These are phyloP conservation scores for Taxawa tesnikishii DNA, from an alignment of 2,329 filamentous ascomycete genomes.

Conservation along the genomic window DNA sequence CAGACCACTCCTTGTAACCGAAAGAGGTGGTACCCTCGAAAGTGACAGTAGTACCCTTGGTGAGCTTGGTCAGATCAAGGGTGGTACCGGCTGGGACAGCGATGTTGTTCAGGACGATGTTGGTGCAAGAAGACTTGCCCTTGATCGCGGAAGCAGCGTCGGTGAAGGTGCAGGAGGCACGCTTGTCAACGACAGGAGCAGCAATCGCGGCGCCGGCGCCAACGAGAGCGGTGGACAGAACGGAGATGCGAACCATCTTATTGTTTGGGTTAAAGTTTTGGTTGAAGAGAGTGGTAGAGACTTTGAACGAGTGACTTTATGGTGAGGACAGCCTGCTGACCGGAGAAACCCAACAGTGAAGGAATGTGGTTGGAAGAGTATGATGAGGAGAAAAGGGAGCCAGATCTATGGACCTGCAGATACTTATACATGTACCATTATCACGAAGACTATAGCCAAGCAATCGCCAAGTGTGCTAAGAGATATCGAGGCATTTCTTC, in stretches of 20 bases:
- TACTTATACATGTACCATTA: neutral
- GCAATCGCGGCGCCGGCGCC: conserved; percentile 6
- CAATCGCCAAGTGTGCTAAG: no score
- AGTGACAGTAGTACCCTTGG: conserved; percentile 31
- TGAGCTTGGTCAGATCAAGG: conserved; percentile 22
- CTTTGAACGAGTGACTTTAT: conserved; percentile 4
- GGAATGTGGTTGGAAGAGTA: conserved; percentile 3
- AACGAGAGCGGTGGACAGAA: conserved; percentile 3
- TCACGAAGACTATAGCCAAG: no score
- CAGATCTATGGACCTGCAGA: no score
- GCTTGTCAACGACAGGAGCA: conserved; percentile 2
- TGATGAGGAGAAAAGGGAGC: conserved; percentile 2
- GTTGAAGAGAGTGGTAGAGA: conserved; percentile 2
- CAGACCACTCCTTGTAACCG: conserved; percentile 53
- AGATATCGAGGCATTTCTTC: no score
- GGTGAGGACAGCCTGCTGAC: conserved; percentile 6
- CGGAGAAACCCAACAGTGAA: conserved; percentile 2
- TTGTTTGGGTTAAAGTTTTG: conserved; percentile 3
- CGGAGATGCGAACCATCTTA: conserved; percentile 6
- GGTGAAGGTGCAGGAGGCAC: conserved; percentile 9
- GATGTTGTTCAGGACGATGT: conserved; percentile 25
- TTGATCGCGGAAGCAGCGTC: conserved; percentile 5
- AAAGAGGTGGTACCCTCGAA: conserved; percentile 56
- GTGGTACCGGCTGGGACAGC: conserved; percentile 24
- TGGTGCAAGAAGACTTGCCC: conserved; percentile 15